Base-by-base conservation (phyloP, 192 early-diverging fungal species). In the Geosiphon pyriformis region DNA sequence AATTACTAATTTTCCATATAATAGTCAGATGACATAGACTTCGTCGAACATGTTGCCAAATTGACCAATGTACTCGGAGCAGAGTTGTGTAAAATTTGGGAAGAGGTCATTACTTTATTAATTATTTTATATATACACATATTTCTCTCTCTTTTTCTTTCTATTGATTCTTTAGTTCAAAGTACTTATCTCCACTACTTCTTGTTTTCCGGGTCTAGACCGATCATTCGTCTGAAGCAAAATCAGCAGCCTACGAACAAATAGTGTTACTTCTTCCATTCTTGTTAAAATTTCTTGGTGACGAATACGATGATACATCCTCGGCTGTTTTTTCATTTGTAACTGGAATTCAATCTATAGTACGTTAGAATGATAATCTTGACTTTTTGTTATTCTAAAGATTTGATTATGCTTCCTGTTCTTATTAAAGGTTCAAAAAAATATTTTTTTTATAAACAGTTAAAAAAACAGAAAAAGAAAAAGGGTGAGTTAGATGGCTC, bases 291-390 rank as follows among this genome's bases (percentile, higher is more conserved):
- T 90, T 92, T 61, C 70, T 98, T 32, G 83, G 82, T 0, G 82
- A 92, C 70, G 90, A 94, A 64, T 87, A 88, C 64, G 89, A 94
- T 72, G 91, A 98, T 54, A 88, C 87, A 4, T 84, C 88, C 4
- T 82, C 83, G 27, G 77, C 87, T 4, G 83, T 93, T 15, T 92
- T 94, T 66, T 78, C 82, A 29, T 94, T 89, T 65, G 77, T 94
- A 54, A 85, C 82, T 52, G 83, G 84, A 59, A 86, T 84, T 33
- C 76, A 91, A 61, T 64, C 67, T 46, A 78, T 94, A 29, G 77
- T 92, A 62, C 87, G 88, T 73, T 66, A 42, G 37, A 6, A 42
- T 10, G 15, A 10, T n/a, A n/a, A n/a, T n/a, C n/a, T n/a, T n/a
- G n/a, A n/a, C n/a, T n/a, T n/a, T n/a, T n/a, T 83, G 54, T 72